phyloP scores from a whole-genome alignment of 2,329 filamentous ascomycete genomes.

The Talaromyces sp. region DNA sequence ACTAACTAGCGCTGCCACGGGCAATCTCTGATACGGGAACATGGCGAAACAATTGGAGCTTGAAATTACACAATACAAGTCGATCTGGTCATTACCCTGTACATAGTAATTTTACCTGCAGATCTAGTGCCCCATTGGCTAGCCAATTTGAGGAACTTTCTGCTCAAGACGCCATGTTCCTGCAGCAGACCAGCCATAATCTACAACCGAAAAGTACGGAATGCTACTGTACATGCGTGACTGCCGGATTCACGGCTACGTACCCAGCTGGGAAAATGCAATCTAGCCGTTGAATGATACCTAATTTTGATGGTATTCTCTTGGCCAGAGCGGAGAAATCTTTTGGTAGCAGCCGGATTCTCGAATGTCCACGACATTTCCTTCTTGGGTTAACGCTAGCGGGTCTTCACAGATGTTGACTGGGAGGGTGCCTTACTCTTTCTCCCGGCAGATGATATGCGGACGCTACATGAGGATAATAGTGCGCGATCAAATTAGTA shows the following conservation, averaged over 20 bases:
- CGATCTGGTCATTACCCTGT: neutral
- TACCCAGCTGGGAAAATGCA: slow-evolving; percentile 5
- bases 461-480: slow-evolving; percentile 18
- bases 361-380: slow-evolving; percentile 20
- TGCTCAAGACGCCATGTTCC: slow-evolving; percentile 14
- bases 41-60: slow-evolving; percentile 2
- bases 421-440: slow-evolving; percentile 3
- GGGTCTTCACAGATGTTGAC: slow-evolving; percentile 10
- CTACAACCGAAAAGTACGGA: slow-evolving; percentile 1
- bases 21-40: neutral
- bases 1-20: neutral
- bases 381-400: slow-evolving; percentile 16
- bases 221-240: slow-evolving; percentile 5
- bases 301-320: neutral
- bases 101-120: slow-evolving; percentile 5
- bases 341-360: slow-evolving; percentile 19
- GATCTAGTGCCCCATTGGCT: slow-evolving; percentile 3
- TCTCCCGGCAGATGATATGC: slow-evolving; percentile 20
- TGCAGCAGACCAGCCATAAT: slow-evolving; percentile 14
- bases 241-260: neutral
- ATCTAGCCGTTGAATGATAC: slow-evolving; percentile 14
- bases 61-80: slow-evolving; percentile 5
- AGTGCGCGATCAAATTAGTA: slow-evolving; percentile 7
- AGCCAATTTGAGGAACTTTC: slow-evolving; percentile 1
- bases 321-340: slow-evolving; percentile 3